Base-by-base conservation (phyloP, 1,139 yeast species). In the Pichia sp. region DNA sequence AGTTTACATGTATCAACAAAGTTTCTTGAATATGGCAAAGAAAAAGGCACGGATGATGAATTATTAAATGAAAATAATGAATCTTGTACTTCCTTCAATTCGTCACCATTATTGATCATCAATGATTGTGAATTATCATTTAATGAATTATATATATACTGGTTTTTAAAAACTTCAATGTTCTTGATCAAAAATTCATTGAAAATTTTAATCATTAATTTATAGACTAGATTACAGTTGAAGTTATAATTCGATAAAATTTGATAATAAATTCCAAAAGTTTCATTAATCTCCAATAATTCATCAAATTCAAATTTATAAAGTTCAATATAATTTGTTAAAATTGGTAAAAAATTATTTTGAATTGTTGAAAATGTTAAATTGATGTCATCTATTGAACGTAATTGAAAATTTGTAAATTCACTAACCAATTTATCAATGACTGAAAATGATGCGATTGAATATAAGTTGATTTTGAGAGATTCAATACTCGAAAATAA, bases 121-220 rank as follows among this genome's bases (percentile, higher is more conserved):
- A 90, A 77, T 11, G 97, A 96, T 88, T 87, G 88, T 62, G 89
- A 88, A 63, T 88, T 95, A 66, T 91, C 97, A 28, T 85, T 84
- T 57, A 81, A 80, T 45, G 90, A 79, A 10, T 84, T 73, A 18
- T 75, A 75, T 45, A 75, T 70, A 67, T 89, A 91, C 51, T 83
- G 84, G 30, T 68, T 67, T 44, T 80, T 75, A 68, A 90, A 90
- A 27, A 77, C 76, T 56, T 72, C 72, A 22, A 81, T 76, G 41
- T 83, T 69, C 33, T 77, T 71, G 5, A 77, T 76, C 13, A 88
- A 82, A 63, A 79, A 86, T 58, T 80, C 78, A 52, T 78, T 75
- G 62, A 89, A 83, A 9, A 86, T 66, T 2, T 75, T 66, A 51
- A 87, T 70, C 62, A 90, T 67, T 18, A 87, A 73, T 19, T 81